Percentiles rank a stretch among this genome's conserved stretches.
phyloP scores from a whole-genome alignment of 1,284 basidiomycete genomes.

The Tylopilus sp. region DNA sequence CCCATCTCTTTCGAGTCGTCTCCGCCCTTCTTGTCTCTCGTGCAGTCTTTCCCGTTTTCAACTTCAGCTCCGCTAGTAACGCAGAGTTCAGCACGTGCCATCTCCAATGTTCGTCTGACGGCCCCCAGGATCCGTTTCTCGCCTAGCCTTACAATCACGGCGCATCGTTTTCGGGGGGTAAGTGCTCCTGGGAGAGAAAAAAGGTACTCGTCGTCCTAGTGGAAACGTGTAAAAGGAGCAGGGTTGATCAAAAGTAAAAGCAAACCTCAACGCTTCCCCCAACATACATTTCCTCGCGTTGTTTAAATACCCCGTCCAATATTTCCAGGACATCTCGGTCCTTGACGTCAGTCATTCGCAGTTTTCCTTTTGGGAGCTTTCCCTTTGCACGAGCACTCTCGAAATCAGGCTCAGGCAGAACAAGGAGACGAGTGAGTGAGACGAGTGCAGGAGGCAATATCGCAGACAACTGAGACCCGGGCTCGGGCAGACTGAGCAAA shows the following conservation, averaged over 20 bases:
- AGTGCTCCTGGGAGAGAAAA: slow-evolving; percentile 32
- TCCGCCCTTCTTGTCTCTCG: neutral
- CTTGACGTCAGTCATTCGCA: slow-evolving; percentile 12
- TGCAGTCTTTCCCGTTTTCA: neutral
- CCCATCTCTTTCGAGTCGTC: neutral
- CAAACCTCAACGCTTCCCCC: slow-evolving; percentile 25
- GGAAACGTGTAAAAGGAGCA: slow-evolving; percentile 1
- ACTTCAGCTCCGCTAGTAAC: neutral
- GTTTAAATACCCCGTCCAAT: slow-evolving; percentile 46
- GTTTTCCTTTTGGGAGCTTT: slow-evolving; percentile 73
- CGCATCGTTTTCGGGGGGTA: slow-evolving; percentile 51
- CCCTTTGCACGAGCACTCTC: slow-evolving; percentile 58
- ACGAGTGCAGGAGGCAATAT: slow-evolving; percentile 58
- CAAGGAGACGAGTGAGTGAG: slow-evolving; percentile 68
- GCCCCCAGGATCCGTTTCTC: slow-evolving; percentile 69
- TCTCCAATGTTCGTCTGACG: slow-evolving; percentile 33
- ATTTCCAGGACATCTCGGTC: slow-evolving; percentile 43
- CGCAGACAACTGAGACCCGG: slow-evolving; percentile 35
- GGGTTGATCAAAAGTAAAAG: neutral
- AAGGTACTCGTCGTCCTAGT: slow-evolving; percentile 52
- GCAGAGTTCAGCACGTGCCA: slow-evolving; percentile 8
- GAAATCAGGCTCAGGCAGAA: slow-evolving; percentile 61
- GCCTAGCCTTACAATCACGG: slow-evolving; percentile 71
- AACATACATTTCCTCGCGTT: slow-evolving; percentile 50
- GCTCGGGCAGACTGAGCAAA: slow-evolving; percentile 13